Evolutionary conservation across 345 rosid genomes (phyloP), one percentile per base, ranked within the genome.

Genomic region (Hibiscus syriacus): DNA sequence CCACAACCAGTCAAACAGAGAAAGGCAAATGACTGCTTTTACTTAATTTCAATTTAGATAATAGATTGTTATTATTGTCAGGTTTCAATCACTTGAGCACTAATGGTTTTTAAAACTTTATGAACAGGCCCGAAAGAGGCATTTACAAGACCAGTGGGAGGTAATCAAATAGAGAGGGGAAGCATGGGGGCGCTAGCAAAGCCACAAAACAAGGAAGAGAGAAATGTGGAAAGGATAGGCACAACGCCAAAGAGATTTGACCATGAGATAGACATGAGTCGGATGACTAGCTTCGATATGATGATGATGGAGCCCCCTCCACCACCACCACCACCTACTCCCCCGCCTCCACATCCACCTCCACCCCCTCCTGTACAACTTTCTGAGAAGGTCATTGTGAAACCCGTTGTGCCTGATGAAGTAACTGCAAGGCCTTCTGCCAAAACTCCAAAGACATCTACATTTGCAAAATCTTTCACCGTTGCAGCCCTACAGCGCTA

Each of bases 401-500:
- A 69, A 71, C 93, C 96, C 22, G 57, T 71, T 73, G 76, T 68
- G 32, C 78, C 90, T 17, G 78, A 83, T 36, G 90, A 78, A 79
- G 81, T 59, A 77, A 77, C 77, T 6, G 65, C 45, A 25, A 84
- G 80, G 77, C 75, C 87, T 76, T 80, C 91, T 25, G 57, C 79
- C 34, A 85, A 77, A 81, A 55, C 71, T 29, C 73, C 41, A 26
- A 78, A 64, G 14, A 85, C 74, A 34, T 30, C 58, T 29, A 78
- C 84, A 30, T 87, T 92, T 76, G 97, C 91, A 36, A 90, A 76
- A 80, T 81, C 83, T 70, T 95, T 85, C 72, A 85, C 89, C 64
- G 86, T 95, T 69, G 99, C 99, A 49, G 83, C 87, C 64, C 99
- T 95, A 82, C 99, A 95, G 72, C 97, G 86, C 69, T 90, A 81